Conservation (phyloP, 2,329 filamentous ascomycete genomes). For the Exophiala sideris region DNA sequence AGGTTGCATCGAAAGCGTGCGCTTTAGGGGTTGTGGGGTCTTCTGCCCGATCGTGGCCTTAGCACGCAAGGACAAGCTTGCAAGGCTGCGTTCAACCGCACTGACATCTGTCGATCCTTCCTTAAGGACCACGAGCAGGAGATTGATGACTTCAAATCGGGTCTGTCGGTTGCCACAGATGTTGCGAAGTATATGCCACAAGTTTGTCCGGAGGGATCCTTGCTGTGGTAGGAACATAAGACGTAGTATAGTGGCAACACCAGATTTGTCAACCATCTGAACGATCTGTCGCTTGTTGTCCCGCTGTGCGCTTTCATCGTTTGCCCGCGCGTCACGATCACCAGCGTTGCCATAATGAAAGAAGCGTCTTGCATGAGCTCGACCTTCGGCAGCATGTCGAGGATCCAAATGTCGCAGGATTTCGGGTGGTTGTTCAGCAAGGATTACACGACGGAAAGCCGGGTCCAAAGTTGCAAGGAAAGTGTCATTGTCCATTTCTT, state of each 20-base stretch:
- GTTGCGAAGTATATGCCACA: constrained; percentile 84
- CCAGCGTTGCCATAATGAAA: constrained; percentile 54
- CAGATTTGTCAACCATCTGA: constrained; percentile 95
- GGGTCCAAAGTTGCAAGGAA: constrained; percentile 89
- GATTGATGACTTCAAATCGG: constrained; percentile 86
- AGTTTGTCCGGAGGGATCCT: constrained; percentile 74
- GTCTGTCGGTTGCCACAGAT: constrained; percentile 97
- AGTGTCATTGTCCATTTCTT: constrained; percentile 89
- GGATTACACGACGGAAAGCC: constrained; percentile 75
- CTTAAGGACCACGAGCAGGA: constrained; percentile 87
- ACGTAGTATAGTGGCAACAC: constrained; percentile 92
- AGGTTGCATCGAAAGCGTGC: constrained; percentile 62
- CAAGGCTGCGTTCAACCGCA: constrained; percentile 92
- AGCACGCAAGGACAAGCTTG: constrained; percentile 84
- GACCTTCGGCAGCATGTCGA: constrained; percentile 81
- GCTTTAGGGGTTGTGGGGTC: constrained; percentile 77
- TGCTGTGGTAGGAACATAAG: constrained; percentile 97
- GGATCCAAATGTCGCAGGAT: constrained; percentile 79
- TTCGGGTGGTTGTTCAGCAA: constrained; percentile 89
- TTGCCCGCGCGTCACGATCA: constrained; percentile 34
- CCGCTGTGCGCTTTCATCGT: constrained; percentile 36
- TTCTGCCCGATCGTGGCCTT: constrained; percentile 75
- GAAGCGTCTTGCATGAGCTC: constrained; percentile 61
- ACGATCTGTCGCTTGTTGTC: constrained; percentile 66
- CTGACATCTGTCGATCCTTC: constrained; percentile 91